Evolutionary conservation across 192 early-diverging fungal species (phyloP), one percentile per base, ranked within the genome.

Genomic region (Lunasporangiospora selenospora): DNA sequence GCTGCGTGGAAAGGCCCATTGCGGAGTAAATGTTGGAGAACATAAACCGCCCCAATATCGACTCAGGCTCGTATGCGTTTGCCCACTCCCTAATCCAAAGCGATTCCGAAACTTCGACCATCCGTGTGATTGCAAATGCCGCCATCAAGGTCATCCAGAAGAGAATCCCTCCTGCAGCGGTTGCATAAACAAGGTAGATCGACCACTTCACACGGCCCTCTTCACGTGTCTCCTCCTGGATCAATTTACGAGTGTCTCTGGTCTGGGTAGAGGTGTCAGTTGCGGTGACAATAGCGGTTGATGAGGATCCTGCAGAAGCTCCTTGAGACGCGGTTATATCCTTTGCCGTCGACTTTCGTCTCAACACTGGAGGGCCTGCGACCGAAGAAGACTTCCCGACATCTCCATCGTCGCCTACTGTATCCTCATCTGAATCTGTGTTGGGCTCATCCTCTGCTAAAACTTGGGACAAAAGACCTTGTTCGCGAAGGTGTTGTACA

Each of bases 151-250:
- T 29, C 49, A 80, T 26, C 89, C 90, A 90, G 65, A 81, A 88
- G 43, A 64, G 23, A 41, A 75, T 71, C 1, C 82, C 65, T 13
- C 90, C 90, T 45, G 82, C 84, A 36, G 84, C 83, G 13, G 62
- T 61, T 31, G 84, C 71, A 75, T 96, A 98, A 21, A 83, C 77
- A 11, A 81, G 46, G 84, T 93, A 97, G 19, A 96, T 86, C 16
- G 71, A 47, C 4, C 69, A 77, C 49, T 85, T 86, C 46, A 97
- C 94, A 61, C 83, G 83, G 2, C 96, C 96, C 7, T 83, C 79
- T 32, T 86, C 89, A 47, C 87, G 81, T 59, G 93, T 89, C 71
- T 98, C 96, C 13, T 89, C 88, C 52, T 84, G 80, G 31, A 96
- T 89, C 36, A 96, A 75, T 55, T 80, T 77, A 66, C 41, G 75